Evolutionary conservation across 257 asterid genomes (phyloP), one percentile per base, ranked within the genome.

Genomic region (Rauvolfia tetraphylla): DNA sequence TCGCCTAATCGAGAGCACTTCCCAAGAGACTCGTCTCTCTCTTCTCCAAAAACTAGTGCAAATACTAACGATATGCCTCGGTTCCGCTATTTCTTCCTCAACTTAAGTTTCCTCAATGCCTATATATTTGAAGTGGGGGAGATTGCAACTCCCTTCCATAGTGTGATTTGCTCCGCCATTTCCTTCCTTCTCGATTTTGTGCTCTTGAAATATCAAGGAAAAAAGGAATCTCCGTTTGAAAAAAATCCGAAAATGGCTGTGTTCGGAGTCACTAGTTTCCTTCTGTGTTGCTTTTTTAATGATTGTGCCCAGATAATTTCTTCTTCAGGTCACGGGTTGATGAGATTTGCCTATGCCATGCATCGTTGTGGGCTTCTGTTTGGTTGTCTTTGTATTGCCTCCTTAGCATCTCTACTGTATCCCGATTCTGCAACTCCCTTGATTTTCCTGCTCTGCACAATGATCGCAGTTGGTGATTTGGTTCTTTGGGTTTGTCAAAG

Each of bases 201-300:
- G 13, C 31, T 57, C n/a, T 42, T 74, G 53, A 74, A 74, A 33
- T 74, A 57, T 70, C 78, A 59, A 46, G 61, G 61, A 13, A 56
- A 61, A 39, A 41, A 41, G 0, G 33, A 41, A 39, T 41, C 77
- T 41, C 77, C 77, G 0, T 74, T 74, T 31, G 22, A 38, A 5
- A 75, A 63, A 8, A 71, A 63, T 23, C 38, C 78, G 18, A 75
- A 31, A 46, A 44, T 72, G 0, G n/a, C 46, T 22, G 7, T 44
- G 2, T 33, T 51, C 9, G 78, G n/a, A 14, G 38, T 75, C 44
- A 57, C 51, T 33, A 36, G 59, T 29, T 51, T 75, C 3, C 62
- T 75, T 18, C 36, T 75, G 62, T 63, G 62, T n/a, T 29, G 31
- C 78, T 5, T 75, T 22, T 56, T 34, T 17, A 59, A 25, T 18